Percentiles rank a stretch among this genome's conserved stretches.
phyloP scores from a whole-genome alignment of 345 rosid genomes.

The Carallia pectinifolia region DNA sequence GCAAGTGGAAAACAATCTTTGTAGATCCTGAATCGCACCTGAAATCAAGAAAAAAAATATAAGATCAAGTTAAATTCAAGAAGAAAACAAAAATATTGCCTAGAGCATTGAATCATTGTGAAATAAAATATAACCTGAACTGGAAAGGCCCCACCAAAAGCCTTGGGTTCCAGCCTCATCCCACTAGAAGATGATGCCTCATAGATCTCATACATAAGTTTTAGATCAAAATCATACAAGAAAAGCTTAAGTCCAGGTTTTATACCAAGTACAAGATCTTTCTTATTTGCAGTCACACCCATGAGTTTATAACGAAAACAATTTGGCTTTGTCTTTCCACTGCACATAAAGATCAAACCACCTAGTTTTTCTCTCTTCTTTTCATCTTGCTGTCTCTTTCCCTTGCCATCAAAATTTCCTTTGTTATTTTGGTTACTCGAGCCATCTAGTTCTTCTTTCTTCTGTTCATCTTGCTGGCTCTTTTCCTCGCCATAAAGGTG shows the following conservation, averaged over 20 bases:
- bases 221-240: conserved; percentile 85
- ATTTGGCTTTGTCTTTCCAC: conserved; percentile 81
- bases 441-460: conserved; percentile 18
- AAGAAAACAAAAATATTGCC: no score
- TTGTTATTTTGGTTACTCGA: not conserved
- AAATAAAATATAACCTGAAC: conserved; percentile 55
- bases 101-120: no score
- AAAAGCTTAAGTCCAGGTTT: conserved; percentile 82
- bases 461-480: conserved; percentile 12
- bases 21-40: no score
- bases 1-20: no score
- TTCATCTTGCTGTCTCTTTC: conserved; percentile 18
- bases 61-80: no score
- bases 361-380: conserved; percentile 45
- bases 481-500: conserved; percentile 6
- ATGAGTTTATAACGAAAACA: conserved; percentile 70
- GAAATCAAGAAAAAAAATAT: no score
- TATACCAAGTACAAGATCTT: conserved; percentile 22
- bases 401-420: conserved; percentile 21
- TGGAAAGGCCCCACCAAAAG: conserved; percentile 92
- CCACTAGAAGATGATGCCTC: conserved; percentile 81
- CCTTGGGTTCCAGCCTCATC: conserved; percentile 76
- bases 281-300: conserved; percentile 55
- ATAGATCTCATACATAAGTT: conserved; percentile 81
- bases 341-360: conserved; percentile 96